Evolutionary conservation across 495 filamentous ascomycete genomes (phyloP).

Genomic region (Alectoria sarmentosa): DNA sequence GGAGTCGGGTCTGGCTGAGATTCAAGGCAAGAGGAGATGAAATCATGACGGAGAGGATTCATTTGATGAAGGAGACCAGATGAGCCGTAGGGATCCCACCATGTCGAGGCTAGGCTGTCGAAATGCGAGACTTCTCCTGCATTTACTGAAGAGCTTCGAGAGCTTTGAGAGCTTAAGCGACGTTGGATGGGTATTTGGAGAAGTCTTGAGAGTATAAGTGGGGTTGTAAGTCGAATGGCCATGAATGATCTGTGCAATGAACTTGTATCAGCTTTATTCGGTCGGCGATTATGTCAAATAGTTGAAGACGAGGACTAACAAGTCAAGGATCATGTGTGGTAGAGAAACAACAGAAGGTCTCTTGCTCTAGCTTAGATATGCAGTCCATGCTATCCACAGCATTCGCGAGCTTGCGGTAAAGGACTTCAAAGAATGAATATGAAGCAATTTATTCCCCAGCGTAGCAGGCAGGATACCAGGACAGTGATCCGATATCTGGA

Average conservation of each 20-base stretch:
- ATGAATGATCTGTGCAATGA: neutral
- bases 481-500: neutral
- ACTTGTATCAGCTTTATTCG: too few relatives aligned
- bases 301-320: neutral
- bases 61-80: constrained; percentile 92
- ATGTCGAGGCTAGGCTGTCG: constrained; percentile 81
- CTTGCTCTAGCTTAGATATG: neutral
- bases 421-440: too few relatives aligned
- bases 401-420: neutral
- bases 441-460: too few relatives aligned
- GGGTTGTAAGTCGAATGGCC: constrained; percentile 7
- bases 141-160: constrained; percentile 64
- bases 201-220: constrained; percentile 13
- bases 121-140: constrained; percentile 88
- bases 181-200: constrained; percentile 9
- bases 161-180: constrained; percentile 31
- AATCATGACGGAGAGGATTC: constrained; percentile 94
- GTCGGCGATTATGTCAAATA: neutral
- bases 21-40: constrained; percentile 66
- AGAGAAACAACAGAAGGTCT: neutral
- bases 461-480: neutral
- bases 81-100: constrained; percentile 96
- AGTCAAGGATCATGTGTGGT: neutral
- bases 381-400: neutral
- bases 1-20: constrained; percentile 26